Base-by-base conservation (phyloP, 495 filamentous ascomycete genomes). In the Neurospora discreta region DNA sequence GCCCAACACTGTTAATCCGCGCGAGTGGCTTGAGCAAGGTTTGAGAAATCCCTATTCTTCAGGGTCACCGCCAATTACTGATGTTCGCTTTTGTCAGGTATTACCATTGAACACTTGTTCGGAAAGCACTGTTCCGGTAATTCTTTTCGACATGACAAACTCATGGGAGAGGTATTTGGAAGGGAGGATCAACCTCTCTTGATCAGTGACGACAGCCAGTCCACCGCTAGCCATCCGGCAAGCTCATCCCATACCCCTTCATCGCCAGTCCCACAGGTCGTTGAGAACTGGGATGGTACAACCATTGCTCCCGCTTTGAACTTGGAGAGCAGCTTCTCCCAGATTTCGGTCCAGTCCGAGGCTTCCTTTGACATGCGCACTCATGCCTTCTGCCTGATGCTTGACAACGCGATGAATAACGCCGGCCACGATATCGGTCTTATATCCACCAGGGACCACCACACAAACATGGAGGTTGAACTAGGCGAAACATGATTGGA, bases 1-100 rank as follows among this genome's bases (percentile, higher is more conserved):
- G 80, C 93, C 95, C 5, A 97, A 94, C 77, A 95, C 93, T 2
- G 89, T 94, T 7, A 85, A 94, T 70, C 81, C 86, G 20, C 72
- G 78, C 0, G 80, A 78, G 8, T 97, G 93, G 93, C 26, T 79
- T 6, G 80, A 82, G 60, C 81, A 89, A 58, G 82, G 84, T 71
- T 80, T 44, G 70, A 39, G 41, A 46, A 46, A 44, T 5, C 4
- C 16, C 15, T 38, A 0, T 30, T 8, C 7, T 18, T 39, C n/a
- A 8, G 5, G 4, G 5, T 3, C 16, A 23, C n/a, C 0, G 36
- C 5, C 6, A 38, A 13, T 68, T 41, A 68, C 26, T 18, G 7
- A 23, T 33, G 7, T 13, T 15, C 3, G 36, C 0, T 60, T 85
- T 77, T 73, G 43, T 75, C 82, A 74, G 81, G 80, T 6, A 76